Evolutionary conservation across 768 basidiomycete species (phyloP).

Genomic region (Hortiboletus campestris): DNA sequence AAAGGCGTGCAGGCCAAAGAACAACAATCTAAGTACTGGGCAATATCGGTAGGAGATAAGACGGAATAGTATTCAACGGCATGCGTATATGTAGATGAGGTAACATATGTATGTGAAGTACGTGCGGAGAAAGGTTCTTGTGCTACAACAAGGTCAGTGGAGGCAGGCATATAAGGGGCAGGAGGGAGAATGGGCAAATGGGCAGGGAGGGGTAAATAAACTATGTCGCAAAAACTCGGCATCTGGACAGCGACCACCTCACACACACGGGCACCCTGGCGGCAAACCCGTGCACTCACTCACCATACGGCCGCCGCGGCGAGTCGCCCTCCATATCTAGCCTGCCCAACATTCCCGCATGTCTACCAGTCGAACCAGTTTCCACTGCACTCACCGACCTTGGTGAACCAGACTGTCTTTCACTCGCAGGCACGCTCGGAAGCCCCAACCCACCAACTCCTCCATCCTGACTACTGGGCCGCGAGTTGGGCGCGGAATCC

Average conservation of each 20-base stretch:
- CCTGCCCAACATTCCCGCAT: constrained; percentile 38
- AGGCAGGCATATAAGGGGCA: background rate
- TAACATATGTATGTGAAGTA: constrained; percentile 8
- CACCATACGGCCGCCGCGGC: constrained; percentile 6
- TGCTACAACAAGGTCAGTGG: constrained; percentile 10
- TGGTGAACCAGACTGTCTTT: constrained; percentile 30
- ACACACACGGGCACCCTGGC: background rate
- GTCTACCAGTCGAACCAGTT: constrained; percentile 23
- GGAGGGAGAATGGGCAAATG: background rate
- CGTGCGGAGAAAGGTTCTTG: constrained; percentile 7
- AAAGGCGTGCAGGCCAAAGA: background rate
- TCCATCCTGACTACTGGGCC: constrained; percentile 11
- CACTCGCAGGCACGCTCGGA: constrained; percentile 20
- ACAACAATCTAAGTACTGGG: background rate
- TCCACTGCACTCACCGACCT: constrained; percentile 29
- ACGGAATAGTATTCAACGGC: background rate
- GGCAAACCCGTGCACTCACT: background rate
- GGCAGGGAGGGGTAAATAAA: background rate
- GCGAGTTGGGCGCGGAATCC: background rate
- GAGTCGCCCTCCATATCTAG: constrained; percentile 34
- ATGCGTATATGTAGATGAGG: constrained; percentile 6
- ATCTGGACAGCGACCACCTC: background rate
- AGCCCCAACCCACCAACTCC: constrained; percentile 2
- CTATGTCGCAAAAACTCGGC: background rate
- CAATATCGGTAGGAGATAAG: background rate